A percentile compares a stretch with the other conserved stretches of the same genome.
phyloP scores from a whole-genome alignment of 2,329 filamentous ascomycete genomes.

The Byssoonygena ceratinophila region DNA sequence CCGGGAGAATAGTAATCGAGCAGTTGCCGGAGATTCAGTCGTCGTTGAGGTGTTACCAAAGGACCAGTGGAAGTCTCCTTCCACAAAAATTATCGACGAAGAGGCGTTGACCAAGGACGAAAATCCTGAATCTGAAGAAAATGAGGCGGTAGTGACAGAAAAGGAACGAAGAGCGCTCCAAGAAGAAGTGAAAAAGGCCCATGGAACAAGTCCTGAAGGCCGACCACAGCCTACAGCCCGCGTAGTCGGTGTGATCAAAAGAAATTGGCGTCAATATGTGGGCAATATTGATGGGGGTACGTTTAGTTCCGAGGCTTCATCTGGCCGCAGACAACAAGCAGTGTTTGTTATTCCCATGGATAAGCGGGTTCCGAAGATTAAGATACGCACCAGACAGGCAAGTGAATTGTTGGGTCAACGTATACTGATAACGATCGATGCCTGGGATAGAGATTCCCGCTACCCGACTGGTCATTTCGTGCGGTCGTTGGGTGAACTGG shows the following conservation, averaged over 20 bases:
- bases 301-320: slow-evolving; percentile 59
- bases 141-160: slow-evolving; percentile 70
- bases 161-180: slow-evolving; percentile 77
- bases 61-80: slow-evolving; percentile 94
- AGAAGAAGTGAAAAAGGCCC: slow-evolving; percentile 79
- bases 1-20: slow-evolving; percentile 89
- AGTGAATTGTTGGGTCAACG: slow-evolving; percentile 82
- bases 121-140: slow-evolving; percentile 71
- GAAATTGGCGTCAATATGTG: slow-evolving; percentile 97
- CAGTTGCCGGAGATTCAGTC: slow-evolving; percentile 82
- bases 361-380: slow-evolving; percentile 92
- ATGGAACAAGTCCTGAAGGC: slow-evolving; percentile 64
- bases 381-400: slow-evolving; percentile 81
- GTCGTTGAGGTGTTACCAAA: slow-evolving; percentile 87
- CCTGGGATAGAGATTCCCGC: slow-evolving; percentile 86
- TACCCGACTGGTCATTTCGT: slow-evolving; percentile 92
- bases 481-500: slow-evolving; percentile 80
- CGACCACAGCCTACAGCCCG: slow-evolving; percentile 80
- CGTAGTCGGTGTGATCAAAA: slow-evolving; percentile 83
- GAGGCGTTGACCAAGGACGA: slow-evolving; percentile 86
- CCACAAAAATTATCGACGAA: slow-evolving; percentile 91
- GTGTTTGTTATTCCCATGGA: slow-evolving; percentile 98
- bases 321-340: slow-evolving; percentile 75
- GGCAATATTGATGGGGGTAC: slow-evolving; percentile 87
- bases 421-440: slow-evolving; percentile 83